These are phyloP conservation scores for Trichosporon coremiiforme DNA, from an alignment of 1,284 basidiomycete genomes.

Conservation along the genomic window DNA sequence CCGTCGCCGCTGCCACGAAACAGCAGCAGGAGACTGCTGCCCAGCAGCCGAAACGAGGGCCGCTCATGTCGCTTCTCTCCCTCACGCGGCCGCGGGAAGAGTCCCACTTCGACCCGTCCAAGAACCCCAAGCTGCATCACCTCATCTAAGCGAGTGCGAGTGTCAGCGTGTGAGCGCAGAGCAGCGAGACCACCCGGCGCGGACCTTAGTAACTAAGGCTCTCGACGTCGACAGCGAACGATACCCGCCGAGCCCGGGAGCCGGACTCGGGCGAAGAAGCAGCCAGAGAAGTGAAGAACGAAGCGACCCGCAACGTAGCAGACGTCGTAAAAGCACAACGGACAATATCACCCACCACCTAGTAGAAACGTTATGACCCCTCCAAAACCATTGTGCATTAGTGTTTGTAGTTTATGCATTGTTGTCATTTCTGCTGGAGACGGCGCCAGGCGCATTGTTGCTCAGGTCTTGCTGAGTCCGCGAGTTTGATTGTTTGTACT, in stretches of 20 bases:
- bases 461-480: too few species aligned
- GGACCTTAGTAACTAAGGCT: too few species aligned
- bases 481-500: too few species aligned
- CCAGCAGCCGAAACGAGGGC: slow-evolving; percentile 17
- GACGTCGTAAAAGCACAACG: slow-evolving; percentile 3
- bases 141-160: slow-evolving; percentile 33
- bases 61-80: slow-evolving; percentile 27
- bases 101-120: slow-evolving; percentile 50
- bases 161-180: too few species aligned
- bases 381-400: slow-evolving; percentile 4
- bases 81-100: slow-evolving; percentile 23
- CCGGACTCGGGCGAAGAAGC: neutral
- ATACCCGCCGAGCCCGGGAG: too few species aligned
- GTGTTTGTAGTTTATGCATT: slow-evolving; percentile 20
- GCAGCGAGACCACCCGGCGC: too few species aligned
- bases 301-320: neutral
- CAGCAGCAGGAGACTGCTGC: too few species aligned
- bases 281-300: neutral
- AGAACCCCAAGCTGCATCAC: slow-evolving; percentile 48
- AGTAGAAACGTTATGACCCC: neutral
- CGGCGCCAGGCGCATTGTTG: too few species aligned
- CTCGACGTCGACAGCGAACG: too few species aligned
- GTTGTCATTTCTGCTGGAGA: neutral
- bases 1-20: neutral
- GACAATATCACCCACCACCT: neutral